These are phyloP conservation scores for Cytospora leucostoma DNA, from an alignment of 2,329 filamentous ascomycete genomes.

Conservation along the genomic window DNA sequence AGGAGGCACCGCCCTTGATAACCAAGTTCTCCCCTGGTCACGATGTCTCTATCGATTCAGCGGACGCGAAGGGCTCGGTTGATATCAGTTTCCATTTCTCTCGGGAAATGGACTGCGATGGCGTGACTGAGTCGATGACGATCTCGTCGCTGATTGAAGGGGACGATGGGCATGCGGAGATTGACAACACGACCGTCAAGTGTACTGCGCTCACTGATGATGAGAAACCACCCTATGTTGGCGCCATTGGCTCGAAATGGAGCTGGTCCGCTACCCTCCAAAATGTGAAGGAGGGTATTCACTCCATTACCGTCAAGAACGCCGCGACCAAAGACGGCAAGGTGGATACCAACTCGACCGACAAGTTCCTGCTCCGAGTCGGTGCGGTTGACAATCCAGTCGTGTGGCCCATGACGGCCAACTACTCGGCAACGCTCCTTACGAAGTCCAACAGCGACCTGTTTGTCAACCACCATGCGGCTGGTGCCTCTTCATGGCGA, in stretches of 20 bases:
- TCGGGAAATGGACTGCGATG: slow-evolving; percentile 60
- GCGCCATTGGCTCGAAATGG: slow-evolving; percentile 57
- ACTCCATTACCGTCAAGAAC: slow-evolving; percentile 59
- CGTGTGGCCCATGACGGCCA: slow-evolving; percentile 55
- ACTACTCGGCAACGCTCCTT: slow-evolving; percentile 60
- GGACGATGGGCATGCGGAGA: slow-evolving; percentile 42
- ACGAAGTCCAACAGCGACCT: slow-evolving; percentile 39
- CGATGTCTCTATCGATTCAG: slow-evolving; percentile 56
- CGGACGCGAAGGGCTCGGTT: slow-evolving; percentile 27
- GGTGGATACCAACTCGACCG: slow-evolving; percentile 52
- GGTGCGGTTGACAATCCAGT: slow-evolving; percentile 60
- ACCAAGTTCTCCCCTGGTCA: slow-evolving; percentile 64
- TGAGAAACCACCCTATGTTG: slow-evolving; percentile 44
- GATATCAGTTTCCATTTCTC: slow-evolving; percentile 60
- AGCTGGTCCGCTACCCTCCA: slow-evolving; percentile 52
- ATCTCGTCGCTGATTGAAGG: slow-evolving; percentile 54
- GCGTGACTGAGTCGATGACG: slow-evolving; percentile 50
- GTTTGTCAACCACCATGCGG: slow-evolving; percentile 58
- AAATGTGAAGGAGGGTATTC: slow-evolving; percentile 61
- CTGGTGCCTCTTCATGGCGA: slow-evolving; percentile 63
- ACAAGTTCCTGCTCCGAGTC: slow-evolving; percentile 63
- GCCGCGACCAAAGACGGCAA: slow-evolving; percentile 45
- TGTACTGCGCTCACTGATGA: slow-evolving; percentile 46
- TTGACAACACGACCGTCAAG: slow-evolving; percentile 47
- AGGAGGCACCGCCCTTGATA: slow-evolving; percentile 56